A percentile compares a stretch with the other conserved stretches of the same genome.
Conservation (phyloP, 345 rosid species). For the Luvunga scandens region DNA sequence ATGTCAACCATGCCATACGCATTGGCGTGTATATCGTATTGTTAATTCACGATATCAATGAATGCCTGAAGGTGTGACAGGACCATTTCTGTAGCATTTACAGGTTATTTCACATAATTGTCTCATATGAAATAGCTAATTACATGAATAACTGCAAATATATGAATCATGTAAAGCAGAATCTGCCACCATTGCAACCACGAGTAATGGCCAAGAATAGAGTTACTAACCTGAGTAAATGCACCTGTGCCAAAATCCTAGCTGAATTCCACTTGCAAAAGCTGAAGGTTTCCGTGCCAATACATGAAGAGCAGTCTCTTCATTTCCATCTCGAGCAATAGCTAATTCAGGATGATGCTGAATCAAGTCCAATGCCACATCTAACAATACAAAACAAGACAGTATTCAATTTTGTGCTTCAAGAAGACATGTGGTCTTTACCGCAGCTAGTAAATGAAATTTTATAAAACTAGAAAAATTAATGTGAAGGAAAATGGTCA, state of each 20-base stretch:
- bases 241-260: slow-evolving; percentile 15
- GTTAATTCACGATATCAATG: no score
- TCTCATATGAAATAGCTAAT: not conserved
- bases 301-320: slow-evolving; percentile 20
- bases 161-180: slow-evolving; percentile 16
- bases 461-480: not conserved
- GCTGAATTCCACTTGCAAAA: not conserved
- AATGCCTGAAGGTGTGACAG: no score
- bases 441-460: not conserved
- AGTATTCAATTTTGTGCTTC: not conserved
- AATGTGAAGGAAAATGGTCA: not conserved
- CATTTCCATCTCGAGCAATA: slow-evolving; percentile 18
- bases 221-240: slow-evolving; percentile 29
- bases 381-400: slow-evolving; percentile 14
- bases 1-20: no score
- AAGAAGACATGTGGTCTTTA: not conserved
- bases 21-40: no score
- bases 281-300: slow-evolving; percentile 20
- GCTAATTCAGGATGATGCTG: slow-evolving; percentile 34
- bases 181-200: slow-evolving; percentile 21
- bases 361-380: slow-evolving; percentile 35
- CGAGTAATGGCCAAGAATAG: slow-evolving; percentile 4
- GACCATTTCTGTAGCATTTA: not conserved
- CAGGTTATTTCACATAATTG: not conserved
- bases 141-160: not conserved